These are phyloP conservation scores for Pinus taeda DNA, from an alignment of 75 land plant species.

Conservation along the genomic window DNA sequence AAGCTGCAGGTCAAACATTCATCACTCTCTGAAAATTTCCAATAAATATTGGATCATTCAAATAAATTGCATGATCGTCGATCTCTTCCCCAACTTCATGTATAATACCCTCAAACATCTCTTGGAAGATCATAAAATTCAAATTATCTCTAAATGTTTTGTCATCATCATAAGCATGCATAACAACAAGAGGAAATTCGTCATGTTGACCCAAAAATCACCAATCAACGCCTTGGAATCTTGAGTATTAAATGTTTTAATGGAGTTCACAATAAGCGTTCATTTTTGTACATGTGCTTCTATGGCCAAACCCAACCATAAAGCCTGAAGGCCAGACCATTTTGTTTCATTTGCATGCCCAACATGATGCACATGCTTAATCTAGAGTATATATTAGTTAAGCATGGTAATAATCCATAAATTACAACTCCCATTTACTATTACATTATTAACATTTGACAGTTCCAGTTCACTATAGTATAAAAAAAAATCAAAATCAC, in stretches of 20 bases:
- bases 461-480: neutral
- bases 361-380: conserved; percentile 5
- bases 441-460: conserved; percentile 3
- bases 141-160: no score
- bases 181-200: no score
- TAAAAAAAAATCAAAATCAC: neutral
- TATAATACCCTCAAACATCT: no score
- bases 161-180: no score
- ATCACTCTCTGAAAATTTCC: conserved; percentile 70
- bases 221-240: no score
- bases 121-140: no score
- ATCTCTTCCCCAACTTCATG: no score
- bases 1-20: conserved; percentile 94
- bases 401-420: neutral
- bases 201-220: no score
- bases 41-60: conserved; percentile 70
- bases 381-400: neutral
- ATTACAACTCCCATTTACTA: neutral
- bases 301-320: conserved; percentile 4
- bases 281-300: neutral
- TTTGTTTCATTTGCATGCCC: conserved; percentile 3
- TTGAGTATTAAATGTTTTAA: neutral
- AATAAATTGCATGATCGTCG: no score
- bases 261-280: neutral
- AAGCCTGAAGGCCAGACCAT: neutral